Percentiles rank a stretch among this genome's conserved stretches.
phyloP scores from a whole-genome alignment of 2,329 filamentous ascomycete species.

The Calonectria montana region DNA sequence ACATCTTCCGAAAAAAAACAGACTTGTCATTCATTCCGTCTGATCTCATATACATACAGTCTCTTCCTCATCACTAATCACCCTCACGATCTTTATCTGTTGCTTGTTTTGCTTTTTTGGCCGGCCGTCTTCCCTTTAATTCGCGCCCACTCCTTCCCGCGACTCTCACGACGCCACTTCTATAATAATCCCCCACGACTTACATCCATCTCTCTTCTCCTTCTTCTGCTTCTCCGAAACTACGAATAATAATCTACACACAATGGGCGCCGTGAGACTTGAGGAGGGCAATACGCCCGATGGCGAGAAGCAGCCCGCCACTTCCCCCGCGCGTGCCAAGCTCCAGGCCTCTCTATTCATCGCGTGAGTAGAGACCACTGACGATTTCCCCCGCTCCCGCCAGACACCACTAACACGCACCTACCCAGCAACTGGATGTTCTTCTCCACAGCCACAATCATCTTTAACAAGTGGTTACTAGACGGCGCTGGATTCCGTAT shows the following conservation, averaged over 20 bases:
- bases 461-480: constrained; percentile 94
- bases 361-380: neutral
- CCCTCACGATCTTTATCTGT: neutral
- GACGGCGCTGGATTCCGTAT: constrained; percentile 79
- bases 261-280: neutral
- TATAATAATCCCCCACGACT: neutral
- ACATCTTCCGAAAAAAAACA: neutral
- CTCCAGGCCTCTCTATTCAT: constrained; percentile 15
- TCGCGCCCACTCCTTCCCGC: neutral
- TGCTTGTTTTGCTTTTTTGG: neutral
- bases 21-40: neutral
- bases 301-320: neutral
- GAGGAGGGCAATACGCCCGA: neutral
- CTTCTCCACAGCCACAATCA: constrained; percentile 84
- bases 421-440: constrained; percentile 77
- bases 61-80: neutral
- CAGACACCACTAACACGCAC: neutral
- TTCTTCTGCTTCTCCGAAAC: neutral
- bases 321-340: neutral
- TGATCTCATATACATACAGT: neutral
- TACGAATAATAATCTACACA: neutral
- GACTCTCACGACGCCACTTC: neutral
- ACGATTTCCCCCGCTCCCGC: neutral
- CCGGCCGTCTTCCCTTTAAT: neutral
- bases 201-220: neutral